Conservation (phyloP, 768 basidiomycete genomes). For the Tricholoma sp. region DNA sequence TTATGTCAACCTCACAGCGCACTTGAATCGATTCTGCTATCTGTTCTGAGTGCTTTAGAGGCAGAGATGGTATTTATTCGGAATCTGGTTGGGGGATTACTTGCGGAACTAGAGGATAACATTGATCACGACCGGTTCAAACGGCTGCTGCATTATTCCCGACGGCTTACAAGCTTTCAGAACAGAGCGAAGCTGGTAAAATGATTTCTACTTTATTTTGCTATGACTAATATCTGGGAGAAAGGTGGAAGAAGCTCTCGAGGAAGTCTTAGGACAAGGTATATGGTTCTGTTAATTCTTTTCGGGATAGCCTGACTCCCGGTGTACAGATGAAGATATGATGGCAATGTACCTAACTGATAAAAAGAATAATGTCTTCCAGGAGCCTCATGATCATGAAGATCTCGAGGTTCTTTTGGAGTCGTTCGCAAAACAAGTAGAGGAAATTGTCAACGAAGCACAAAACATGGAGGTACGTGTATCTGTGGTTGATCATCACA, state of each 20-base stretch:
- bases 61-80: slow-evolving; percentile 96
- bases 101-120: slow-evolving; percentile 92
- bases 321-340: slow-evolving; percentile 80
- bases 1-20: slow-evolving; percentile 48
- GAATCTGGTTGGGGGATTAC: slow-evolving; percentile 81
- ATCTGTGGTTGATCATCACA: background rate
- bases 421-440: slow-evolving; percentile 92
- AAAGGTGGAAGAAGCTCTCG: slow-evolving; percentile 84
- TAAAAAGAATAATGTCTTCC: slow-evolving; percentile 58
- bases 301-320: background rate
- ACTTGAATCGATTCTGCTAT: slow-evolving; percentile 87
- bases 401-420: slow-evolving; percentile 93
- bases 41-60: slow-evolving; percentile 88
- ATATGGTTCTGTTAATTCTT: background rate
- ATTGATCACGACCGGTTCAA: slow-evolving; percentile 96
- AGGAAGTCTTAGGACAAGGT: slow-evolving; percentile 92
- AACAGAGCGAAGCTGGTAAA: slow-evolving; percentile 81
- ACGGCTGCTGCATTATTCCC: slow-evolving; percentile 85
- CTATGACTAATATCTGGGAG: background rate
- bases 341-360: slow-evolving; percentile 94
- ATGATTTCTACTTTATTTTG: slow-evolving; percentile 1
- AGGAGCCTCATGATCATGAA: slow-evolving; percentile 78
- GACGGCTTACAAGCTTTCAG: slow-evolving; percentile 83
- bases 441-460: slow-evolving; percentile 93
- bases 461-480: slow-evolving; percentile 72